phyloP scores from a whole-genome alignment of 176 grass and related monocot species.

The Phyllostachys edulis region DNA sequence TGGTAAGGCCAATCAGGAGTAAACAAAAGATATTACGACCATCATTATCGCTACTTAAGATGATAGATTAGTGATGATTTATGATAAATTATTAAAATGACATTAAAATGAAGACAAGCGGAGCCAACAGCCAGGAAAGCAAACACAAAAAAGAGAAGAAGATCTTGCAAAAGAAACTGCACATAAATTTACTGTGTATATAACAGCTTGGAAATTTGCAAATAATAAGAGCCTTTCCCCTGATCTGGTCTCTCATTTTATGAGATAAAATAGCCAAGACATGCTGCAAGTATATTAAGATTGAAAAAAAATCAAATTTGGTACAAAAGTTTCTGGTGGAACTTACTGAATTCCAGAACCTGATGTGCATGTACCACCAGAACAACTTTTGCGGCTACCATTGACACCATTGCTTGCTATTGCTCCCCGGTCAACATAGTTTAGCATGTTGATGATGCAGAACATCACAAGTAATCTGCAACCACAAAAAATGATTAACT shows the following conservation, averaged over 20 bases:
- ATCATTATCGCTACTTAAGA: not conserved
- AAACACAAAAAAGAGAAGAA: not conserved
- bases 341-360: constrained; percentile 99
- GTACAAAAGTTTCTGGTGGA: constrained; percentile 13
- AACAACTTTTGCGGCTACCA: constrained; percentile 70
- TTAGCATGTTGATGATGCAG: constrained; percentile 95
- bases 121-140: not conserved
- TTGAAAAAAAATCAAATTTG: not conserved
- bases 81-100: not conserved
- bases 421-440: constrained; percentile 91
- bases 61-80: not conserved
- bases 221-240: not conserved
- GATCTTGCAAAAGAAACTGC: not conserved
- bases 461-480: constrained; percentile 96
- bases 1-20: constrained; percentile 6
- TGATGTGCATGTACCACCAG: constrained; percentile 65
- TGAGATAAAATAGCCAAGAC: not conserved
- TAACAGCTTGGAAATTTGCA: not conserved
- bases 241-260: not conserved
- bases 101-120: not conserved
- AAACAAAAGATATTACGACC: not conserved
- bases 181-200: not conserved
- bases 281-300: not conserved
- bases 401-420: constrained; percentile 99
- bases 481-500: not conserved